Base-by-base conservation (phyloP, 2,329 filamentous ascomycete species). In the Pseudogymnoascus sp. region DNA sequence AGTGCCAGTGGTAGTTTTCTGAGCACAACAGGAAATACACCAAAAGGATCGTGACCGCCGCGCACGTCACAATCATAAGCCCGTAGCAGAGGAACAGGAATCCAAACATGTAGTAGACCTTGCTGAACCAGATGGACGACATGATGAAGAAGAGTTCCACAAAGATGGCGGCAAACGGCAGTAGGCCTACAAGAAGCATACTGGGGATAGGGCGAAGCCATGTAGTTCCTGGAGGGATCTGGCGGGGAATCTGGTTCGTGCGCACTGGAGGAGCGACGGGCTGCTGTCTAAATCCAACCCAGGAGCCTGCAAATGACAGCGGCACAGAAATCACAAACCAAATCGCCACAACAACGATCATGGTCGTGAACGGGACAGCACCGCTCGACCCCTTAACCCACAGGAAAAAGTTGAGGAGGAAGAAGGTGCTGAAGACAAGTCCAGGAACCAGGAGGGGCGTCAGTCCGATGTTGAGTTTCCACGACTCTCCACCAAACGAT, bases 51-150 rank as follows among this genome's bases (percentile, higher is more conserved):
- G 95, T 98, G 41, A 96, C 93, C 0, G 93, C 89, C 0, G 93
- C 93, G 64, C 89, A 92, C 1, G 95, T 98, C 70, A 96, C 89
- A 70, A 98, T 91, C 92, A 99, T 97, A 60, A 99, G 84, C 10
- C 90, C 93, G 73, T 96, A 99, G 82, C 93, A 97, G 63, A 99
- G 84, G 82, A 99, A 99, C 37, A 99, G 81, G 82, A 99, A 99
- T 22, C 95, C 95, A 72, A 99, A 99, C 95, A 99, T 99, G 83
- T 99, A 99, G 82, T 99, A 99, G 68, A 99, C 95, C 77, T 95
- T 91, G 80, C 89, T 93, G 77, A 96, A 96, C 95, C 95, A 99
- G 74, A 99, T 93, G 26, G 91, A 96, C 78, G 89, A 96, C 91
- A 99, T 96, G 80, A 99, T 97, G 78, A 98, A 98, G 82, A 96